Conservation (phyloP, 768 basidiomycete genomes). For the Flagelloscypha sp. region DNA sequence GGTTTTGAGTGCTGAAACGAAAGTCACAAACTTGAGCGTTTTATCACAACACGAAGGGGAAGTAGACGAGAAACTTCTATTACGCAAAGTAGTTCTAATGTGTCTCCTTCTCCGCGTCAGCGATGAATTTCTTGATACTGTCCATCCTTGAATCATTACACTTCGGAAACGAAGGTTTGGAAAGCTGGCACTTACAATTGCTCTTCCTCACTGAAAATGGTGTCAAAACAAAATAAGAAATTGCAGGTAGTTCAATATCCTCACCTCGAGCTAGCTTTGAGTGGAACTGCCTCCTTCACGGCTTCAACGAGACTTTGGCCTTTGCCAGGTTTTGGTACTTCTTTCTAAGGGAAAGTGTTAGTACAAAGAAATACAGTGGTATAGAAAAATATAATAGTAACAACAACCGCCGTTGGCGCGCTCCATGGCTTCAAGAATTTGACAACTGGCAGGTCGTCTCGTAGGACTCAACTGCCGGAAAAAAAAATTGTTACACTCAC, state of each 20-base stretch:
- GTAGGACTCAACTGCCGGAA: too few relatives aligned
- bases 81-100: constrained; percentile 21
- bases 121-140: constrained; percentile 76
- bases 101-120: constrained; percentile 75
- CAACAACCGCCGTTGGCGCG: too few relatives aligned
- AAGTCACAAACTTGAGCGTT: too few relatives aligned
- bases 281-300: constrained; percentile 55
- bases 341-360: too few relatives aligned
- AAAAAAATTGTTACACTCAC: too few relatives aligned
- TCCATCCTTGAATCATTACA: constrained; percentile 38
- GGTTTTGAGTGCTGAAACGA: too few relatives aligned
- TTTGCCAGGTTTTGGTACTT: constrained; percentile 30
- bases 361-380: too few relatives aligned
- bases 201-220: constrained; percentile 62
- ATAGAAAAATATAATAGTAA: too few relatives aligned
- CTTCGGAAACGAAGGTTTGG: constrained; percentile 23
- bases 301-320: constrained; percentile 40
- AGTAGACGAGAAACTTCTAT: too few relatives aligned
- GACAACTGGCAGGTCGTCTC: too few relatives aligned
- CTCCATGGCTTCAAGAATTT: too few relatives aligned
- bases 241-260: constrained; percentile 21
- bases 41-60: too few relatives aligned
- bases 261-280: constrained; percentile 63
- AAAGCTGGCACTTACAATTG: constrained; percentile 54
- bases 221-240: constrained; percentile 6